A percentile compares a stretch with the other conserved stretches of the same genome.
phyloP scores from a whole-genome alignment of 1,284 basidiomycete species.

The Sphaerobolus stellatus region DNA sequence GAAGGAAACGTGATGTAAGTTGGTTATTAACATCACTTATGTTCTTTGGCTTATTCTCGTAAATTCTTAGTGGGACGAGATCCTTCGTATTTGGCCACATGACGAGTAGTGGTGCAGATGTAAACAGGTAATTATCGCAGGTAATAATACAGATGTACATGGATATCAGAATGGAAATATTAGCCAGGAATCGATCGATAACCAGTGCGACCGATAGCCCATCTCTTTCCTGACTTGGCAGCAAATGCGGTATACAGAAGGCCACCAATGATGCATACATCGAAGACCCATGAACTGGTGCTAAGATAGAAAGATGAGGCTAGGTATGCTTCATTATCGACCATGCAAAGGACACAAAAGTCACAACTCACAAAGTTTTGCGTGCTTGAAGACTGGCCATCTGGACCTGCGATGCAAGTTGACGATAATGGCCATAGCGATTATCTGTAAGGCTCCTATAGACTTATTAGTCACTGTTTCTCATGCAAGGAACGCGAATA shows the following conservation, averaged over 20 bases:
- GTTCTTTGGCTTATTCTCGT: not conserved
- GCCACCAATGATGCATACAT: conserved; percentile 49
- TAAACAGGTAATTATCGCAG: not conserved
- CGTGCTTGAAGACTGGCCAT: conserved; percentile 54
- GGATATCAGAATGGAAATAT: not conserved
- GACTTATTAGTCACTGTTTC: not conserved
- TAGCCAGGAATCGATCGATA: conserved; percentile 50
- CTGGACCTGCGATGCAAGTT: conserved; percentile 50
- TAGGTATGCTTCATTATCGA: not conserved
- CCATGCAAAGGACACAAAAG: not conserved
- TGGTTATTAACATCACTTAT: not conserved
- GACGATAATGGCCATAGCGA: conserved; percentile 64
- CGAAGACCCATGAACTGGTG: conserved; percentile 58
- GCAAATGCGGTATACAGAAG: conserved; percentile 65
- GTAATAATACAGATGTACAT: not conserved
- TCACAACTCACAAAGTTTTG: conserved; percentile 54
- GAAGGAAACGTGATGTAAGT: conserved; percentile 68
- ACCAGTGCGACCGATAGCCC: conserved; percentile 74
- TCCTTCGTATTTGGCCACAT: conserved; percentile 14
- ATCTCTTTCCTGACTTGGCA: conserved; percentile 63
- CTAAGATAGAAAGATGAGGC: conserved; percentile 57
- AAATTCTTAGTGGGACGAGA: conserved; percentile 11
- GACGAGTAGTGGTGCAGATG: conserved; percentile 4
- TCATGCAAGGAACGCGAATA: not conserved
- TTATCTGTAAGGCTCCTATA: conserved; percentile 58